Evolutionary conservation across 306 rosid genomes (phyloP).

Genomic region (Lathyrus tuberosus): DNA sequence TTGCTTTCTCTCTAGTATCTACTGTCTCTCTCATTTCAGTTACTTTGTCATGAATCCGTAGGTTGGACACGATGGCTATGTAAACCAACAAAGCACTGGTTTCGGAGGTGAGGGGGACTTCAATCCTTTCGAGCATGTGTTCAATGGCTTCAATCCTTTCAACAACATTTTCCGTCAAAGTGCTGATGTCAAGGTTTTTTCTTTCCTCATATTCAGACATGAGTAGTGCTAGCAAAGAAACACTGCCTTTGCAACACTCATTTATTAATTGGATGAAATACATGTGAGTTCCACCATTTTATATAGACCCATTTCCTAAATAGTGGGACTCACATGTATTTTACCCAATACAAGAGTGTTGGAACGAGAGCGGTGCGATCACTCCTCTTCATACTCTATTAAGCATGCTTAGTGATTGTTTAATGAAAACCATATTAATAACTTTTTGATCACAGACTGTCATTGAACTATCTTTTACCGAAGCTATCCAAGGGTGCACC

Average conservation of each 20-base stretch:
- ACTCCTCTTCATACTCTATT: background rate
- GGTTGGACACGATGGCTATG: conserved; percentile 84
- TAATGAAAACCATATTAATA: conserved; percentile 29
- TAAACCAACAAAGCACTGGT: conserved; percentile 61
- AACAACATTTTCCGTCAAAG: conserved; percentile 67
- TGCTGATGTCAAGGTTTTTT: conserved; percentile 81
- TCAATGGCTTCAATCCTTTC: conserved; percentile 53
- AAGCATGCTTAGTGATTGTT: conserved; percentile 24
- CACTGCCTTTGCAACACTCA: no score
- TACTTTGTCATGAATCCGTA: conserved; percentile 41
- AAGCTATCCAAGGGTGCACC: conserved; percentile 92
- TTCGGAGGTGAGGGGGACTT: conserved; percentile 65
- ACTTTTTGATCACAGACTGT: conserved; percentile 52
- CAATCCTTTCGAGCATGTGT: conserved; percentile 72
- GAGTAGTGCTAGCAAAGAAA: no score
- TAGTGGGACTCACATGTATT: no score
- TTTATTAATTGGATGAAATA: no score
- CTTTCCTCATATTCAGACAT: conserved; percentile 23
- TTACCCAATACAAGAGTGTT: no score
- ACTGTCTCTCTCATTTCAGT: conserved; percentile 23
- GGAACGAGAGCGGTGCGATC: no score
- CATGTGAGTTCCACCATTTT: no score
- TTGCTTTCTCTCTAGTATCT: conserved; percentile 31
- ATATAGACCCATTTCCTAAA: no score
- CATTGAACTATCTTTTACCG: conserved; percentile 90